Evolutionary conservation across 345 rosid species (phyloP).

Genomic region (Carallia brachiata): DNA sequence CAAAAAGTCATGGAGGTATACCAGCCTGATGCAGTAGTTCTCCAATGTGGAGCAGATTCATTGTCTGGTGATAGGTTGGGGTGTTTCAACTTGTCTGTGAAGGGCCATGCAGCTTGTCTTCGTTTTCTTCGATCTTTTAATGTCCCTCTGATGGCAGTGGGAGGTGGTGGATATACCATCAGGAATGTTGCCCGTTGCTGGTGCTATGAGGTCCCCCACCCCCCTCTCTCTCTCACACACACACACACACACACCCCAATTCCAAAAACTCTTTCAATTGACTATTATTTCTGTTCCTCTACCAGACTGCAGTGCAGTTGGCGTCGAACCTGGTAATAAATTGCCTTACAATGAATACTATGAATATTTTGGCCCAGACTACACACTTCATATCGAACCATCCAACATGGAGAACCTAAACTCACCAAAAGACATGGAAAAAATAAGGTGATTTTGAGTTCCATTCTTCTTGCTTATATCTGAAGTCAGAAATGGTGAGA

Average conservation of each 20-base stretch:
- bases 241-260: background rate
- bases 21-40: constrained; percentile 98
- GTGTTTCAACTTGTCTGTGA: constrained; percentile 93
- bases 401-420: constrained; percentile 77
- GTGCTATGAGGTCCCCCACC: constrained; percentile 83
- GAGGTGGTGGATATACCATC: constrained; percentile 98
- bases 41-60: constrained; percentile 99
- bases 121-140: constrained; percentile 85
- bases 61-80: constrained; percentile 95
- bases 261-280: background rate
- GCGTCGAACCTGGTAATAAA: constrained; percentile 90
- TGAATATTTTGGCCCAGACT: constrained; percentile 96
- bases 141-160: constrained; percentile 92
- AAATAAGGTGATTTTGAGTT: constrained; percentile 55
- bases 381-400: constrained; percentile 87
- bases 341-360: constrained; percentile 91
- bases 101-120: constrained; percentile 97
- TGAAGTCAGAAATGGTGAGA: background rate
- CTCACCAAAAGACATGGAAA: constrained; percentile 77
- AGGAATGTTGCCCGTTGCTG: constrained; percentile 99
- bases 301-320: constrained; percentile 98
- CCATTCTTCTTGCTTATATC: background rate
- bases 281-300: constrained; percentile 19
- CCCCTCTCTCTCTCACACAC: background rate
- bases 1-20: constrained; percentile 94